phyloP scores from a whole-genome alignment of 805 yeast genomes.

The Candida railenensis region DNA sequence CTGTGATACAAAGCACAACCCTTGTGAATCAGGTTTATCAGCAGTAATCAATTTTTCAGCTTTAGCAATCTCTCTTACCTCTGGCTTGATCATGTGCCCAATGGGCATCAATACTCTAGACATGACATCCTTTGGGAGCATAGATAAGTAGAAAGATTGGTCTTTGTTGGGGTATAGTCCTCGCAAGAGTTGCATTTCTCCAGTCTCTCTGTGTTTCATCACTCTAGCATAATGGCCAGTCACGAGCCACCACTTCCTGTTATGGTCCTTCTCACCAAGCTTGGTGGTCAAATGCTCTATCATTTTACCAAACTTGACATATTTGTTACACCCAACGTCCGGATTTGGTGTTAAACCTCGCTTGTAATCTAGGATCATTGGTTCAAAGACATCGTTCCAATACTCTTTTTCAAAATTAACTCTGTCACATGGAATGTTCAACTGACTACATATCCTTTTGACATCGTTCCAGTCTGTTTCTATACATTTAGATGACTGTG shows the following conservation, averaged over 20 bases:
- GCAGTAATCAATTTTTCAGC: slow-evolving; percentile 56
- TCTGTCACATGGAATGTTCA: slow-evolving; percentile 68
- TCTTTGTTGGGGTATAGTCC: slow-evolving; percentile 67
- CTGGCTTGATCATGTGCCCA: slow-evolving; percentile 73
- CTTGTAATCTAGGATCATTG: slow-evolving; percentile 76
- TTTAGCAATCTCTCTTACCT: slow-evolving; percentile 69
- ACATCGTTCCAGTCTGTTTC: slow-evolving; percentile 92
- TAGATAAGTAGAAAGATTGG: slow-evolving; percentile 87
- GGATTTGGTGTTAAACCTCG: slow-evolving; percentile 91
- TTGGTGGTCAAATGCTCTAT: slow-evolving; percentile 49
- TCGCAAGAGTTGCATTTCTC: slow-evolving; percentile 50
- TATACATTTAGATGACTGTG: slow-evolving; percentile 62
- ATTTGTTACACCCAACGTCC: slow-evolving; percentile 82
- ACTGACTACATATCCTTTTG: slow-evolving; percentile 54
- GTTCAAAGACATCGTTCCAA: slow-evolving; percentile 90
- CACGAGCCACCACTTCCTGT: slow-evolving; percentile 72
- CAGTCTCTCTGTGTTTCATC: slow-evolving; percentile 28
- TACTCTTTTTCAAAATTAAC: slow-evolving; percentile 88
- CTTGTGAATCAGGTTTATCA: slow-evolving; percentile 89
- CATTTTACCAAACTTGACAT: slow-evolving; percentile 84
- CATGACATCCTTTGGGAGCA: slow-evolving; percentile 49
- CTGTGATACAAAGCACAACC: slow-evolving; percentile 84
- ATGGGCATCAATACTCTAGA: slow-evolving; percentile 68
- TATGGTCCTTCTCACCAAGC: slow-evolving; percentile 11
- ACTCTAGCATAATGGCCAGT: slow-evolving; percentile 82